A percentile compares a stretch with the other conserved stretches of the same genome.
These are phyloP conservation scores for Pythium phragmitis DNA, from an alignment of 352 stramenopile species.

Conservation along the genomic window DNA sequence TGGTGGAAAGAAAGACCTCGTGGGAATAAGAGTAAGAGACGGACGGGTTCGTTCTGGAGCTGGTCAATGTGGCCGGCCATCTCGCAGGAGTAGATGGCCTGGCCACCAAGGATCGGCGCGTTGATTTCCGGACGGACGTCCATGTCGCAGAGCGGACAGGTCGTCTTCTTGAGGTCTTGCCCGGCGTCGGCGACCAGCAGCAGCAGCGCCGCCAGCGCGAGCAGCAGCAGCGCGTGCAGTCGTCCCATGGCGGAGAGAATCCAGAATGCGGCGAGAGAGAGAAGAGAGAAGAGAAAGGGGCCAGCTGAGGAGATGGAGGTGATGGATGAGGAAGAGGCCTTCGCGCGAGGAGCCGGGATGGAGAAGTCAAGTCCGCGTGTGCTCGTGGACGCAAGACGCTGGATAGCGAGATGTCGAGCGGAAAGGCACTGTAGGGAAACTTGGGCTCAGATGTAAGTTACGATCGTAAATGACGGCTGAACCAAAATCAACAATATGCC, in stretches of 20 bases:
- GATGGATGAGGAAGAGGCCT: not conserved
- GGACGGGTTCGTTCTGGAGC: slow-evolving; percentile 73
- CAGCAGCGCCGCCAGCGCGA: slow-evolving; percentile 19
- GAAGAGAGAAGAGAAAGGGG: not conserved
- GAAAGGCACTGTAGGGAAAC: slow-evolving; percentile 6
- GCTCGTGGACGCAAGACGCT: no score
- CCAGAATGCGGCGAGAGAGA: not conserved
- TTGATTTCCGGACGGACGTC: slow-evolving; percentile 60
- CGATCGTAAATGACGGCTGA: slow-evolving; percentile 1
- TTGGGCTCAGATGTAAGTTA: slow-evolving; percentile 26
- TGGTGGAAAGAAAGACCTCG: not conserved
- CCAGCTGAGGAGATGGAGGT: not conserved
- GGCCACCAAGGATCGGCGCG: slow-evolving; percentile 61
- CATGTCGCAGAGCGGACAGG: slow-evolving; percentile 70
- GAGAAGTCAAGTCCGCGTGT: not conserved
- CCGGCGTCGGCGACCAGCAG: slow-evolving; percentile 21
- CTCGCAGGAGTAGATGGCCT: slow-evolving; percentile 74
- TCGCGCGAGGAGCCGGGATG: not conserved
- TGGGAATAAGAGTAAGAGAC: not conserved
- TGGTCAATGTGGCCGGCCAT: slow-evolving; percentile 71
- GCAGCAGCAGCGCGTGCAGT: slow-evolving; percentile 5
- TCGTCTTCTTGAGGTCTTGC: slow-evolving; percentile 46
- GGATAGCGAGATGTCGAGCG: not conserved
- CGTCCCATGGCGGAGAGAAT: slow-evolving; percentile 5
- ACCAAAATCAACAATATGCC: slow-evolving; percentile 19